phyloP scores from a whole-genome alignment of 2,329 filamentous ascomycete species.

The Scorias spongiosa region DNA sequence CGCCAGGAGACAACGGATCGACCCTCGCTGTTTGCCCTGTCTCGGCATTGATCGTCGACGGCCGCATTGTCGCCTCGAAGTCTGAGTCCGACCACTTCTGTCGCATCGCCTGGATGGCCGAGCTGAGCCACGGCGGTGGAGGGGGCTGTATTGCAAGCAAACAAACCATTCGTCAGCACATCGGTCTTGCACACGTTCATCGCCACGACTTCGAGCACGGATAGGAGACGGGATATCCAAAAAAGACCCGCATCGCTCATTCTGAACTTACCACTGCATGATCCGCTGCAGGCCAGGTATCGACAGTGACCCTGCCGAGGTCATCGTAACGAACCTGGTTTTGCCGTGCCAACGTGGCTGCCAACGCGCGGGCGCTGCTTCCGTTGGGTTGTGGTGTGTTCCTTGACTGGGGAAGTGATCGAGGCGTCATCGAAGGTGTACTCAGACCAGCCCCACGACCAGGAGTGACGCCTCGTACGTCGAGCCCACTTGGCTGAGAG shows the following conservation, averaged over 20 bases:
- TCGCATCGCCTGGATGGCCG: conserved; percentile 38
- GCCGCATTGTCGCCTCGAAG: conserved; percentile 86
- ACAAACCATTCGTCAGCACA: not conserved
- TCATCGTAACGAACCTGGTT: conserved; percentile 14
- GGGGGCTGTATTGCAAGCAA: conserved; percentile 44
- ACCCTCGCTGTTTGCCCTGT: conserved; percentile 47
- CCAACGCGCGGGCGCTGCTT: conserved; percentile 8
- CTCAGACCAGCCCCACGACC: not conserved
- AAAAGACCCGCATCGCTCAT: too few relatives aligned
- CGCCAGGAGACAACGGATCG: conserved; percentile 21
- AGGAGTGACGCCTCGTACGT: not conserved
- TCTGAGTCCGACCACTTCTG: conserved; percentile 43
- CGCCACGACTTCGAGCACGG: not conserved
- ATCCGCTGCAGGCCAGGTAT: conserved; percentile 42
- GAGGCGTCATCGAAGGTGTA: conserved; percentile 14
- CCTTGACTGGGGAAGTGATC: conserved; percentile 10
- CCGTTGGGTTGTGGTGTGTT: conserved; percentile 17
- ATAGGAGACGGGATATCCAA: not conserved
- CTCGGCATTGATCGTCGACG: conserved; percentile 60
- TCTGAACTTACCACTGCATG: conserved; percentile 45
- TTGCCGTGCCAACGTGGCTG: conserved; percentile 5
- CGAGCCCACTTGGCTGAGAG: conserved; percentile 10
- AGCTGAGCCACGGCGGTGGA: conserved; percentile 70
- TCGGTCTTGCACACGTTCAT: conserved; percentile 1
- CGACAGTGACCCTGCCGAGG: conserved; percentile 51